These are phyloP conservation scores for Boeremia lycopersici DNA, from an alignment of 2,329 filamentous ascomycete genomes.

Conservation along the genomic window DNA sequence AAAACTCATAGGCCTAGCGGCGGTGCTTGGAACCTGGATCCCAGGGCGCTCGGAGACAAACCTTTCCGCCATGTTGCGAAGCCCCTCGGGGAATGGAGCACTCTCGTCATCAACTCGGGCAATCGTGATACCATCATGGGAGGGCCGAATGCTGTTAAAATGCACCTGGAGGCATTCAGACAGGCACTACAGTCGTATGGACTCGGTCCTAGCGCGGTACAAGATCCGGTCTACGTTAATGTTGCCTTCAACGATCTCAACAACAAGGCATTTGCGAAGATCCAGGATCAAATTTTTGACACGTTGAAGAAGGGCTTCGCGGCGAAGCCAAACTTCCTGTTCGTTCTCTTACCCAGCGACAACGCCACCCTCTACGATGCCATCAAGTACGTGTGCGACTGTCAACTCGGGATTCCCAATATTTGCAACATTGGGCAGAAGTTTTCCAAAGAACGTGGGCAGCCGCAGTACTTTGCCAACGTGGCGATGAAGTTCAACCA, in stretches of 20 bases:
- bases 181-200: constrained; percentile 31
- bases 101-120: constrained; percentile 38
- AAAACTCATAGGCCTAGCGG: constrained; percentile 45
- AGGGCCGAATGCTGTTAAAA: constrained; percentile 13
- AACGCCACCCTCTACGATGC: constrained; percentile 46
- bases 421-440: constrained; percentile 68
- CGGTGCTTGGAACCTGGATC: constrained; percentile 74
- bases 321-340: constrained; percentile 35
- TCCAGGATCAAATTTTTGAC: constrained; percentile 64
- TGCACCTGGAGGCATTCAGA: constrained; percentile 23
- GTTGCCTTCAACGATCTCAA: constrained; percentile 20
- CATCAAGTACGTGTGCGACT: constrained; percentile 73
- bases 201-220: constrained; percentile 24
- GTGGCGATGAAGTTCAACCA: constrained; percentile 65
- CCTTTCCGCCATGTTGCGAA: constrained; percentile 33
- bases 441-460: constrained; percentile 54
- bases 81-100: constrained; percentile 33
- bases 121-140: constrained; percentile 25
- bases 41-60: constrained; percentile 23
- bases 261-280: constrained; percentile 51
- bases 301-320: constrained; percentile 54
- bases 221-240: constrained; percentile 14
- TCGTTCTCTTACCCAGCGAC: constrained; percentile 39
- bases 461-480: constrained; percentile 45
- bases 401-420: constrained; percentile 66